Percentiles rank a stretch among this genome's conserved stretches.
Conservation (phyloP, 371 early-diverging fungal species). For the Basidiobolus meristosporus region DNA sequence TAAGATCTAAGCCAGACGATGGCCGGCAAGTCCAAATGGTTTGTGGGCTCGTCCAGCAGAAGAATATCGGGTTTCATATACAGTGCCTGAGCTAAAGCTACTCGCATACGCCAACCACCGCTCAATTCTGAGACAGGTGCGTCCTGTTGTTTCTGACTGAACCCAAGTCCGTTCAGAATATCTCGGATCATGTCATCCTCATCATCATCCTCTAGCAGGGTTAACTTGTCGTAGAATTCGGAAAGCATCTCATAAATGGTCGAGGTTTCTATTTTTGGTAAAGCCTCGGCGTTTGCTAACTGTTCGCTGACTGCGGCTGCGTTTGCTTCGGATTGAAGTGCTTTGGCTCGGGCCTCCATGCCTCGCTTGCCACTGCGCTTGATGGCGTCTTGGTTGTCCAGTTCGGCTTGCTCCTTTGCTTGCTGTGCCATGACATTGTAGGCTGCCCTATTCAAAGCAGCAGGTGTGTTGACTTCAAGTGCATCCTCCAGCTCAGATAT, state of each 20-base stretch:
- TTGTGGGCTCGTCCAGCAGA: no score
- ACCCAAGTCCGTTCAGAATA: conserved; percentile 37
- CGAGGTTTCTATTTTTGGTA: not conserved
- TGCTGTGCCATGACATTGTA: conserved; percentile 13
- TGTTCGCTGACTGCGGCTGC: conserved; percentile 11
- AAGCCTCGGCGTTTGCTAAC: not conserved
- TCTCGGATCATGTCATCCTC: conserved; percentile 32
- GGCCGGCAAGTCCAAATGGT: conserved; percentile 64
- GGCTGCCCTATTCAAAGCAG: conserved; percentile 1
- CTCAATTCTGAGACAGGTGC: conserved; percentile 28
- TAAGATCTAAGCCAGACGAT: conserved; percentile 63
- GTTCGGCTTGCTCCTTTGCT: conserved; percentile 16
- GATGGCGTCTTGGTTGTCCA: conserved; percentile 39
- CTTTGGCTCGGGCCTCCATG: conserved; percentile 36
- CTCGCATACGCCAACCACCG: conserved; percentile 83
- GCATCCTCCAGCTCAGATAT: not conserved
- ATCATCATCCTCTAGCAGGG: conserved; percentile 20
- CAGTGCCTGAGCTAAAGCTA: conserved; percentile 64
- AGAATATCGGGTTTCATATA: conserved; percentile 54
- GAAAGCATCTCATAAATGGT: conserved; percentile 21
- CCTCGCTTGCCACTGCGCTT: conserved; percentile 69
- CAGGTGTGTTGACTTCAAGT: conserved; percentile 2
- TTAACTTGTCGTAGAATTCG: conserved; percentile 21
- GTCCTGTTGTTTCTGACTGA: conserved; percentile 16
- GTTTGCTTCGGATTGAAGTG: conserved; percentile 26